Evolutionary conservation across 208 protist species (phyloP), one percentile per base, ranked within the genome.

Genomic region (Trichomonas tenax): DNA sequence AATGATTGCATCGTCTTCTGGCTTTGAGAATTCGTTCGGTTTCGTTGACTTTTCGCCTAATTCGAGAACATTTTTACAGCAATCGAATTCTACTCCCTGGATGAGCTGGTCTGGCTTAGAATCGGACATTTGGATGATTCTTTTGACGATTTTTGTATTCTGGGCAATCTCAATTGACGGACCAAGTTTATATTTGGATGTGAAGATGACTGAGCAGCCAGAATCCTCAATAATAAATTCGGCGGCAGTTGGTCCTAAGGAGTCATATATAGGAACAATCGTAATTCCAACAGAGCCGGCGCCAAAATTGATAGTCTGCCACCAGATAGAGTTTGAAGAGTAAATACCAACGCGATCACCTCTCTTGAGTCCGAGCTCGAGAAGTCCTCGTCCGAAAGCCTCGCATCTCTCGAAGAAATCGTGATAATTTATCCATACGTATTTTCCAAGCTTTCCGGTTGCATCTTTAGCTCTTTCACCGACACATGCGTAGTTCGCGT

Each of bases 191-290:
- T 84, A 63, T 45, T 48, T 3, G 11, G 23, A 49, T 8, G 46
- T 49, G 48, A 96, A 96, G 38, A 96, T 63, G 3, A 96, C 90
- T 84, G 58, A 81, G 17, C 96, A 17, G 40, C 96, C 96, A 34
- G 96, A 38, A 95, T 96, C 89, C 82, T 72, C 34, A 21, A 96
- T 38, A 49, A 96, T 96, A 48, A 84, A 96, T 84, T 96, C 89
- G 2, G 95, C 86, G 9, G 96, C 96, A 63, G 96, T 40, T 46
- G 41, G 15, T 36, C 96, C 96, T 21, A 96, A n/a, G 36, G 96
- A 96, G 51, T 95, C 86, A 31, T 96, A 96, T 8, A 96, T 31
- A 34, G 96, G 84, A 44, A 96, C 96, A 14, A 86, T 38, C 15
- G 31, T 51, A 93, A 93, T 48, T 38, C 86, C 86, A 17, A 93